Conservation (phyloP, 371 early-diverging fungal genomes). For the Mortierella sp. region DNA sequence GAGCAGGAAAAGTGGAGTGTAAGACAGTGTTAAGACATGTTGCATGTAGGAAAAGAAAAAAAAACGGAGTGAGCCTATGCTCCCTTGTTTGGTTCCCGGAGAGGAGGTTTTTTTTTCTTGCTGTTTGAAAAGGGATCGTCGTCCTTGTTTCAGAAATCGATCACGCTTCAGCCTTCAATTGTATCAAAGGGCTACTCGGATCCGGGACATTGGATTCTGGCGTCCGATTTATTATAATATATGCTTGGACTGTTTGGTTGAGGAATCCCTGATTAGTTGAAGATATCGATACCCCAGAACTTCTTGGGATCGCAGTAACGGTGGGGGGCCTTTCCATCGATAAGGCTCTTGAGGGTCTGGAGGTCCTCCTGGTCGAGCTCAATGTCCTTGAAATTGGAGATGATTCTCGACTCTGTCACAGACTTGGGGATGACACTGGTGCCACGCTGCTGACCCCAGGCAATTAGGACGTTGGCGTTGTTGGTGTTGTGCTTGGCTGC, state of each 20-base stretch:
- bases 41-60: not conserved
- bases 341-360: conserved; percentile 44
- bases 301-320: conserved; percentile 53
- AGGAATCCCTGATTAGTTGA: too few species aligned
- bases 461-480: conserved; percentile 80
- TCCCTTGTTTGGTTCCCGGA: too few species aligned
- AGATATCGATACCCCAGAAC: conserved; percentile 62
- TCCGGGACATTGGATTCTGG: too few species aligned
- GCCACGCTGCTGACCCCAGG: conserved; percentile 83
- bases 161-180: too few species aligned
- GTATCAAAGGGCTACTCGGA: too few species aligned
- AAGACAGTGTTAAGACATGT: not conserved
- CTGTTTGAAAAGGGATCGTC: too few species aligned
- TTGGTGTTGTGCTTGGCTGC: conserved; percentile 79
- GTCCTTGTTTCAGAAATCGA: too few species aligned
- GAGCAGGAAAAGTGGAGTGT: not conserved
- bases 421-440: conserved; percentile 76
- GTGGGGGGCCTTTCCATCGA: conserved; percentile 33
- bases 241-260: too few species aligned
- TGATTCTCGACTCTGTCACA: conserved; percentile 65
- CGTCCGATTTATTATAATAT: too few species aligned
- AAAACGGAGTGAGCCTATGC: too few species aligned
- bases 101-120: too few species aligned
- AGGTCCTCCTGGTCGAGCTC: conserved; percentile 62
- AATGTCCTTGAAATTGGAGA: conserved; percentile 66